phyloP scores from a whole-genome alignment of 2,329 filamentous ascomycete species.

The Penicillium sp. region DNA sequence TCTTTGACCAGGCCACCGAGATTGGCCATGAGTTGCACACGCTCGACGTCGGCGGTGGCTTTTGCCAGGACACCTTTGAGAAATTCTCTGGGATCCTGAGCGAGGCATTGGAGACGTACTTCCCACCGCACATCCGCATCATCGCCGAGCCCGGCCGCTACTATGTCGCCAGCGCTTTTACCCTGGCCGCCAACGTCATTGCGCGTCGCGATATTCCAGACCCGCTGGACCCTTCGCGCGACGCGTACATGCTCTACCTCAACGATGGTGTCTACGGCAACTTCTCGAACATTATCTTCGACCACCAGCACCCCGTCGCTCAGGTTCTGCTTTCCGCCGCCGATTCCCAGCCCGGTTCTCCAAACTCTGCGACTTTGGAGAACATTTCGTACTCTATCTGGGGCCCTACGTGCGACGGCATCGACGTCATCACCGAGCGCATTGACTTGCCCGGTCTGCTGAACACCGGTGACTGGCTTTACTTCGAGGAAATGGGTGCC shows the following conservation, averaged over 20 bases:
- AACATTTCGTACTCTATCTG: conserved; percentile 89
- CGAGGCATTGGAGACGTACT: conserved; percentile 78
- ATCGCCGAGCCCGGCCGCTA: conserved; percentile 97
- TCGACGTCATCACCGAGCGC: conserved; percentile 86
- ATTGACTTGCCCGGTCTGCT: conserved; percentile 73
- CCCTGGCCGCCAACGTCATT: conserved; percentile 92
- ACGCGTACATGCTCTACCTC: conserved; percentile 91
- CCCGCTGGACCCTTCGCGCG: conserved; percentile 47
- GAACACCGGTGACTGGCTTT: conserved; percentile 95
- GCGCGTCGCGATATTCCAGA: conserved; percentile 85
- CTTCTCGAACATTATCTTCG: conserved; percentile 99
- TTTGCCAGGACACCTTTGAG: conserved; percentile 87
- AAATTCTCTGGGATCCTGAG: conserved; percentile 79
- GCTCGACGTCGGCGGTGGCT: conserved; percentile 91
- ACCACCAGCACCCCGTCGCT: conserved; percentile 88
- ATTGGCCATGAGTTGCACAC: conserved; percentile 80
- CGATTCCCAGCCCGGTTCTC: conserved; percentile 57
- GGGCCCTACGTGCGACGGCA: conserved; percentile 97
- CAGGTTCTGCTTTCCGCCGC: conserved; percentile 69
- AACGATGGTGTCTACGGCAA: conserved; percentile 98
- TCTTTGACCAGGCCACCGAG: conserved; percentile 79
- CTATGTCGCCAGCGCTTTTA: conserved; percentile 92
- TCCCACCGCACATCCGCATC: conserved; percentile 76
- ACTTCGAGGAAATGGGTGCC: conserved; percentile 98
- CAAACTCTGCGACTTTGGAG: conserved; percentile 38